A percentile compares a stretch with the other conserved stretches of the same genome.
Conservation (phyloP, 2,329 filamentous ascomycete species). For the Periconia macrospinosa region DNA sequence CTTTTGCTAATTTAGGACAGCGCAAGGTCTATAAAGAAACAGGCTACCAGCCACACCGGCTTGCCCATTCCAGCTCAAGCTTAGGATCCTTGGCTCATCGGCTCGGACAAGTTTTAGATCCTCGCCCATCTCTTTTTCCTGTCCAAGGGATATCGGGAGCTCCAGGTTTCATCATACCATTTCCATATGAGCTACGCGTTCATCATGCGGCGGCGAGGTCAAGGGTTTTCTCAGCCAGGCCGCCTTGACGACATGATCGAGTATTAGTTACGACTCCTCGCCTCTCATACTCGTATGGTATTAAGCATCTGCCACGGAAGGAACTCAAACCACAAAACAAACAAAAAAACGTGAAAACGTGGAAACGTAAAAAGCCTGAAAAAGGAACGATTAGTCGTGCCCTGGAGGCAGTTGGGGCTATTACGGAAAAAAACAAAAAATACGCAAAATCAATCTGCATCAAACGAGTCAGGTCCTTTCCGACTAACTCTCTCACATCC, state of each 20-base stretch:
- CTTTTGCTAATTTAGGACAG: slow-evolving; percentile 43
- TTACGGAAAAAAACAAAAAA: background rate
- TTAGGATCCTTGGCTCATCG: slow-evolving; percentile 32
- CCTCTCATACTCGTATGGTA: background rate
- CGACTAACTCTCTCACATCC: background rate
- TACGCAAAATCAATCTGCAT: background rate
- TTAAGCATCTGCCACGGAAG: background rate
- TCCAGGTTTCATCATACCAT: slow-evolving; percentile 26
- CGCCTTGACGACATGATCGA: slow-evolving; percentile 3
- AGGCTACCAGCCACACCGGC: slow-evolving; percentile 30
- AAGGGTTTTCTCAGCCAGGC: slow-evolving; percentile 1
- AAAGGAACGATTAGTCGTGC: background rate
- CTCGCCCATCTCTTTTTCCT: slow-evolving; percentile 9
- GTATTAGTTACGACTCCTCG: background rate
- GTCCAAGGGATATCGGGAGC: slow-evolving; percentile 8
- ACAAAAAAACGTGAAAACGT: slow-evolving; percentile 5
- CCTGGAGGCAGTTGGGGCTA: too few species aligned
- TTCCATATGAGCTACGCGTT: slow-evolving; percentile 27
- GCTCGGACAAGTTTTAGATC: slow-evolving; percentile 32
- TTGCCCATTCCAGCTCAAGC: slow-evolving; percentile 30
- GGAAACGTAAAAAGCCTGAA: background rate
- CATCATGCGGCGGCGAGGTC: slow-evolving; percentile 9
- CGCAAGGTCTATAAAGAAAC: slow-evolving; percentile 36
- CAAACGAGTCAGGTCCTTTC: background rate
- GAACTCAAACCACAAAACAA: background rate